Base-by-base conservation (phyloP, 2,329 filamentous ascomycete genomes). In the Apiospora marii region DNA sequence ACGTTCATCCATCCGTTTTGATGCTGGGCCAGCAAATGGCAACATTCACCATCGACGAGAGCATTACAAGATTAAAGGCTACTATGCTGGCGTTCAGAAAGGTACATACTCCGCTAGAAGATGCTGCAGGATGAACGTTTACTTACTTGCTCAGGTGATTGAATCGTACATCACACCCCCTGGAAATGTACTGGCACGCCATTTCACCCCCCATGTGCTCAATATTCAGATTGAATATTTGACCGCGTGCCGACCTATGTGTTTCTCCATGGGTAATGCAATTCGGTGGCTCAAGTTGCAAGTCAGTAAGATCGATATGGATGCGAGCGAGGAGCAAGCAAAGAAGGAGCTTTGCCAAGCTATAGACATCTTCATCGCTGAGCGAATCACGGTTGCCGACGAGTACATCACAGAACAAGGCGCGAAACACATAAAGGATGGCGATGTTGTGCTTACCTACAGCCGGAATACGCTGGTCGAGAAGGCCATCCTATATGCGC, bases 191-290 rank as follows among this genome's bases (percentile, higher is more conserved):
- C 89, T 99, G 58, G 93, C 95, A 27, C 92, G 96, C 46, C 95
- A 99, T 85, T 92, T 99, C 78, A 96, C 94, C 44, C 93, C 94
- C 14, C 94, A 98, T 82, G 92, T 94, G 75, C 91, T 99, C 73
- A 96, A 95, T 79, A 94, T 95, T 49, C 96, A 99, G 83, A 98
- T 99, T 79, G 95, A 97, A 76, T 98, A 97, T 80, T 89, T 99
- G 74, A 94, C 94, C 73, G 94, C 94, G 76, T 98, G 95, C 80
- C 92, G 96, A n/a, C 95, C 96, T 46, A 93, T 99, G 84, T 97
- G 94, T 76, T 96, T 98, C 83, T 94, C 94, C 74, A 98, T 98
- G 92, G 96, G 96, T 74, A 99, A 98, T 82, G 95, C 95, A 48
- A 97, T 99, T 80, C 91, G 96, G 71, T 96, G 95, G 88, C 88